Evolutionary conservation across 148 eudicot species (phyloP).

Genomic region (Persicaria maculosa): DNA sequence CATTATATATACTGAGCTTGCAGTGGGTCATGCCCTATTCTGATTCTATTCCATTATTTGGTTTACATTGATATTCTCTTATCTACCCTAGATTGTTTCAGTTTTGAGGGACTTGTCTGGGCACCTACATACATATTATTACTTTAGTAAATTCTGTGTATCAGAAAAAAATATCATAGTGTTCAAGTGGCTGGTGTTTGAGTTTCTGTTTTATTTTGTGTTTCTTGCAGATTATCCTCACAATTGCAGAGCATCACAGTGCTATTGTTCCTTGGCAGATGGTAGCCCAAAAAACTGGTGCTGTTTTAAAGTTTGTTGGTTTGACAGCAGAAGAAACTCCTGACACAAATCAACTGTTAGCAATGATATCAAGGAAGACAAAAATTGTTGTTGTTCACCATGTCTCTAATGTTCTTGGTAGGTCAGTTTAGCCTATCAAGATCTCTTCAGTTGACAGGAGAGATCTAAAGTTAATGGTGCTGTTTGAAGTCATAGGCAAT

Average conservation of each 20-base stretch:
- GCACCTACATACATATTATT: background rate
- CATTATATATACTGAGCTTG: background rate
- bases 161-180: background rate
- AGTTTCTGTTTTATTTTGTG: background rate
- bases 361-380: conserved; percentile 60
- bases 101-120: background rate
- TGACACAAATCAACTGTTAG: conserved; percentile 47
- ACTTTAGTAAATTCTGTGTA: background rate
- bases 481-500: background rate
- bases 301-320: conserved; percentile 57
- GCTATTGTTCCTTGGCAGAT: conserved; percentile 97
- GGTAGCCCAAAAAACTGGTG: conserved; percentile 83
- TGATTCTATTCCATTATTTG: background rate
- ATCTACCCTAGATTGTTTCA: background rate
- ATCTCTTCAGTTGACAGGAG: background rate
- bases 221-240: conserved; percentile 56
- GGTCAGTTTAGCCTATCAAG: conserved; percentile 8
- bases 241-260: conserved; percentile 96
- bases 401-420: conserved; percentile 86
- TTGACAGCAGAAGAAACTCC: conserved; percentile 79
- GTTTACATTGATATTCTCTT: background rate
- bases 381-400: conserved; percentile 86
- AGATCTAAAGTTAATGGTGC: background rate
- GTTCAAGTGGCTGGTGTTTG: background rate
- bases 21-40: background rate